Percentiles rank a stretch among this genome's conserved stretches.
Conservation (phyloP, 2,329 filamentous ascomycete genomes). For the Pseudopithomyces chartarum region DNA sequence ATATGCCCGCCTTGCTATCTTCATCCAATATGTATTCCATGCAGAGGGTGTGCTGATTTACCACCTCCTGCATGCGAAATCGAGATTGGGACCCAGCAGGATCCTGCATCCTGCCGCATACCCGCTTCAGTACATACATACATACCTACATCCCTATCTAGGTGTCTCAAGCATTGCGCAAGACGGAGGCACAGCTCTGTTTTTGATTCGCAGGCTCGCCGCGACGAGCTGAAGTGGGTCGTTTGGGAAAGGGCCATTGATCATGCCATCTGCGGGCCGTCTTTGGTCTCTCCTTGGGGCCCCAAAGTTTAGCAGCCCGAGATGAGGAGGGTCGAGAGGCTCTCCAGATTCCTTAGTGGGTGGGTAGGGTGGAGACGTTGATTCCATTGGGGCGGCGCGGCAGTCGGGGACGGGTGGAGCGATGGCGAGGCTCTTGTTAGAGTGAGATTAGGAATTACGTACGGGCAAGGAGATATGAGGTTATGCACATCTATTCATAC, state of each 20-base stretch:
- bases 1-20: neutral
- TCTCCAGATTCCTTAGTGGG: neutral
- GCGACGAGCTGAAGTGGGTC: neutral
- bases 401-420: neutral
- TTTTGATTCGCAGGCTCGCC: constrained; percentile 1
- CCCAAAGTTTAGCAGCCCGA: neutral
- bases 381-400: neutral
- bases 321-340: neutral
- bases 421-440: neutral
- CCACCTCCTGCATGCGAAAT: neutral
- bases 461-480: too few relatives aligned
- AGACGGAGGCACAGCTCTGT: neutral
- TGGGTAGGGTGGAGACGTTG: neutral
- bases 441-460: neutral
- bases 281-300: neutral
- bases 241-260: neutral
- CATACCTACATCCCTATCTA: too few relatives aligned
- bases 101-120: constrained; percentile 6
- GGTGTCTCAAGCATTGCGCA: neutral
- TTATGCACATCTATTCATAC: too few relatives aligned
- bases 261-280: constrained; percentile 6
- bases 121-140: too few relatives aligned
- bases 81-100: constrained; percentile 1
- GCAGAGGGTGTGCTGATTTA: neutral
- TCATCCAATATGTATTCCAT: neutral